Base-by-base conservation (phyloP, 202 grass and related monocot genomes). In the Schoenoplectus triqueter region DNA sequence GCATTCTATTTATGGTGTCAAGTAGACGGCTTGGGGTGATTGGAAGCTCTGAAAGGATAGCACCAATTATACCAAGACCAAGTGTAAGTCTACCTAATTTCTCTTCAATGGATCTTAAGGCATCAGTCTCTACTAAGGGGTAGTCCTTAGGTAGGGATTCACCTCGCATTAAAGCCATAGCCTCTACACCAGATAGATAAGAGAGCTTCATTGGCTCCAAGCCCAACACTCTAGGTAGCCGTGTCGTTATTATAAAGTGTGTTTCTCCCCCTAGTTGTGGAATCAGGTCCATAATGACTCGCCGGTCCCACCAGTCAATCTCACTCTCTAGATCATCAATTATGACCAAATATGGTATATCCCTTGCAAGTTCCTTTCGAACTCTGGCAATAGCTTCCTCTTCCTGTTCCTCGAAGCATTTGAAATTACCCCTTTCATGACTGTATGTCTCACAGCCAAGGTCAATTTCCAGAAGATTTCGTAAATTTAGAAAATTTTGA, bases 251-350 rank as follows among this genome's bases (percentile, higher is more conserved):
- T 84, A 98, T 94, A 66, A 98, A 88, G 76, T 98, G 96, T 69
- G 96, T 95, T 84, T 98, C 91, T 49, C 91, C 91, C 73, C 93
- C 90, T 79, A 98, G 90, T 63, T 91, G 90, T 80, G 96, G 96
- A 39, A 98, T 85, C 52, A 98, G 80, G 85, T 98, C 96, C 52
- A 83, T 89, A 85, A 95, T 85, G 64, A 91, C 82, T 73, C 85
- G 91, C 80, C 85, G 89, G 81, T 95, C 93, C 96, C 96, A 98
- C 96, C 96, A 98, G 82, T 98, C 96, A 61, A 93, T 95, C 78
- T 98, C 96, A 49, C 80, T 98, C 78, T 98, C 96, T 87, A 98
- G 86, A 87, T 92, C 95, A 82, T 98, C 96, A 88, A 98, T 94
- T 79, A 98, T 91, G 57, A 98, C 90, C 88, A 98, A 87, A 87